A percentile compares a stretch with the other conserved stretches of the same genome.
Conservation (phyloP, 257 asterid species). For the Rubia yunnanensis region DNA sequence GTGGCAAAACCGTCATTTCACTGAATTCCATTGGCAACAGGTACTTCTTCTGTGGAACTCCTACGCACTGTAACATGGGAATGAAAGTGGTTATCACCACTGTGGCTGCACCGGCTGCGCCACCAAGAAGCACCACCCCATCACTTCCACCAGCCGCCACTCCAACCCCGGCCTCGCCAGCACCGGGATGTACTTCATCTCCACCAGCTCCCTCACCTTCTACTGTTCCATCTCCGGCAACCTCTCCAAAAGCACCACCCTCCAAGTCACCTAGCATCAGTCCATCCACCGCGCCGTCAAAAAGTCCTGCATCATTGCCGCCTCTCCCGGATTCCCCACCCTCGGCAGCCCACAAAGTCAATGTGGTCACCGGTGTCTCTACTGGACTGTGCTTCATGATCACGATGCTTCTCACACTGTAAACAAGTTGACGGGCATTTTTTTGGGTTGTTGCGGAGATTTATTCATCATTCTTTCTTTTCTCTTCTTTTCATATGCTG, state of each 20-base stretch:
- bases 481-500: not conserved
- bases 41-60: conserved; percentile 57
- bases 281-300: conserved; percentile 16
- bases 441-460: not conserved
- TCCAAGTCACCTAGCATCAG: conserved; percentile 18
- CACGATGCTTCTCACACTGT: conserved; percentile 22
- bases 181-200: conserved; percentile 7
- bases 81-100: conserved; percentile 54
- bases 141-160: conserved; percentile 17
- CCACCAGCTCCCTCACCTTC: too few species aligned
- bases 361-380: conserved; percentile 12
- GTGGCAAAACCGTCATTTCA: conserved; percentile 39
- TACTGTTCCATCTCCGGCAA: conserved; percentile 15
- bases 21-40: conserved; percentile 49
- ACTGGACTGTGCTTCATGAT: conserved; percentile 20
- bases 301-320: conserved; percentile 20
- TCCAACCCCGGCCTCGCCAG: conserved; percentile 12
- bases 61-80: conserved; percentile 56
- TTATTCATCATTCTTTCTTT: not conserved
- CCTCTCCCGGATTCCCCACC: conserved; percentile 19
- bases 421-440: conserved; percentile 4
- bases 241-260: conserved; percentile 19
- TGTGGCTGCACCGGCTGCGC: conserved; percentile 32
- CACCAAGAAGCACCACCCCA: conserved; percentile 20
- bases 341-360: conserved; percentile 36